Conservation (phyloP, 2,329 filamentous ascomycete species). For the Apiospora koreana region DNA sequence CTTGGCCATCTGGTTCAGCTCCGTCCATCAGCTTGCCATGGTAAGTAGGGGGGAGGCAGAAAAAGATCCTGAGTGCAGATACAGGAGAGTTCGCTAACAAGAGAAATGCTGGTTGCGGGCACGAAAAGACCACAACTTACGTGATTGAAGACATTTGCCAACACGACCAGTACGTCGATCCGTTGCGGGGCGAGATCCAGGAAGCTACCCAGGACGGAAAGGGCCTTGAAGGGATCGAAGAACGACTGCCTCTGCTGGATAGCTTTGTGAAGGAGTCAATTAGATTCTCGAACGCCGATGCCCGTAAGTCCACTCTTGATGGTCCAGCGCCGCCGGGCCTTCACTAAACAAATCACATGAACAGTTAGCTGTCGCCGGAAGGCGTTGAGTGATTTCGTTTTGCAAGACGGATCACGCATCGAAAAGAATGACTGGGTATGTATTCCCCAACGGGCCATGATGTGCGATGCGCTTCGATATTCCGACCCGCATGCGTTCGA, state of each 20-base stretch:
- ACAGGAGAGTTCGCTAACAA: neutral
- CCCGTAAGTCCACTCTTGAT: neutral
- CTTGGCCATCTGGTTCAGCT: conserved; percentile 12
- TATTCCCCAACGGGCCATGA: neutral
- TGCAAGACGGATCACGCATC: neutral
- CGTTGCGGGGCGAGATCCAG: neutral
- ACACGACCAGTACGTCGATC: neutral
- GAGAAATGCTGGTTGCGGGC: neutral
- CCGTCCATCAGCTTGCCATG: conserved; percentile 4
- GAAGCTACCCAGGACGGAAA: neutral
- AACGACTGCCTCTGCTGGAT: conserved; percentile 3
- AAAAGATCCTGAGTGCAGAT: neutral
- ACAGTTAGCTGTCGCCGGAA: neutral
- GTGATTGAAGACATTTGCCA: conserved; percentile 5
- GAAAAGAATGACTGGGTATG: neutral
- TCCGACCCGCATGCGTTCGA: neutral
- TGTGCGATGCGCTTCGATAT: neutral
- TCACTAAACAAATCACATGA: neutral
- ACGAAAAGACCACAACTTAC: neutral
- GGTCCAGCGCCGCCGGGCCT: too few species aligned
- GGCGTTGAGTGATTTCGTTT: neutral
- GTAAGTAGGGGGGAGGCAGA: neutral
- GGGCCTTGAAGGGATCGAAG: neutral
- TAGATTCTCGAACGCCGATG: neutral
- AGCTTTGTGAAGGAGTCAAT: conserved; percentile 11